Percentiles rank a stretch among this genome's conserved stretches.
These are phyloP conservation scores for Hypomontagnella monticulosa DNA, from an alignment of 495 filamentous ascomycete species.

Conservation along the genomic window DNA sequence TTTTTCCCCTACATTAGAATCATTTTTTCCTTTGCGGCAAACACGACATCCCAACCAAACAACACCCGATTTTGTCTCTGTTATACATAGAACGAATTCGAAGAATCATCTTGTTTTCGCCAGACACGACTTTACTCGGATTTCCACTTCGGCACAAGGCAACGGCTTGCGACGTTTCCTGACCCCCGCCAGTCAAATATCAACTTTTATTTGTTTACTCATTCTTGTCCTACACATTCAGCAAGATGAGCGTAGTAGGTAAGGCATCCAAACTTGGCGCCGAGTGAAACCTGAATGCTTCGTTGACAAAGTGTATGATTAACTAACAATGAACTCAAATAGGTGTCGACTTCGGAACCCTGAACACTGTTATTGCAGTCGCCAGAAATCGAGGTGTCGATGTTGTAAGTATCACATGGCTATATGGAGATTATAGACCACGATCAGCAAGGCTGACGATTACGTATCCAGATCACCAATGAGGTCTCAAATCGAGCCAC, in stretches of 20 bases:
- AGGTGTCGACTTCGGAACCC: slow-evolving; percentile 95
- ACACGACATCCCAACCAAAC: slow-evolving; percentile 32
- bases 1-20: slow-evolving; percentile 38
- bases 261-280: slow-evolving; percentile 11
- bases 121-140: slow-evolving; percentile 16
- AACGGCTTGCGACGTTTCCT: slow-evolving; percentile 37
- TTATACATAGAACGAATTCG: slow-evolving; percentile 10
- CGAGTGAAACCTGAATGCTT: not conserved
- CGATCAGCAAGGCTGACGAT: slow-evolving; percentile 22
- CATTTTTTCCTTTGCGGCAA: slow-evolving; percentile 31
- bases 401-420: slow-evolving; percentile 78
- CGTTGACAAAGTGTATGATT: not conserved
- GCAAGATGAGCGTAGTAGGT: slow-evolving; percentile 60
- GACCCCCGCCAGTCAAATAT: slow-evolving; percentile 35
- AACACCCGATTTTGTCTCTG: slow-evolving; percentile 20
- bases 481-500: slow-evolving; percentile 99
- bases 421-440: not conserved
- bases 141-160: slow-evolving; percentile 26
- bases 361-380: slow-evolving; percentile 97
- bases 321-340: slow-evolving; percentile 24
- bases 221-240: slow-evolving; percentile 24
- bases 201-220: slow-evolving; percentile 37
- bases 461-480: slow-evolving; percentile 82
- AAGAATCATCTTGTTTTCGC: slow-evolving; percentile 15
- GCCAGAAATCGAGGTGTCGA: slow-evolving; percentile 98